Conservation (phyloP, 1,139 yeast species). For the Yamadazyma blattariae region DNA sequence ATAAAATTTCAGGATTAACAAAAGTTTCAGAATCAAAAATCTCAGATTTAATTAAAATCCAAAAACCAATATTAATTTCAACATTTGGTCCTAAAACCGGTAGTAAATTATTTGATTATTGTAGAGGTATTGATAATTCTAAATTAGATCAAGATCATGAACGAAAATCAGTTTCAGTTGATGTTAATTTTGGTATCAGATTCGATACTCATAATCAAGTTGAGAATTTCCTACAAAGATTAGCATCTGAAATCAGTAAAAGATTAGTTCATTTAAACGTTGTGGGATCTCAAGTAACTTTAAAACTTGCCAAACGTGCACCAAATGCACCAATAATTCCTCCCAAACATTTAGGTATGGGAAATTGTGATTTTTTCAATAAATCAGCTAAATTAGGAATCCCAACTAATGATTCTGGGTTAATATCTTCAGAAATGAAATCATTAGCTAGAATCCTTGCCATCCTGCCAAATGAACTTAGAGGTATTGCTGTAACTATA, state of each 20-base stretch:
- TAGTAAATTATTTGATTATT: slow-evolving; percentile 52
- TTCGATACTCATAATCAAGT: slow-evolving; percentile 60
- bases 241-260: slow-evolving; percentile 57
- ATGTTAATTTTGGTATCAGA: slow-evolving; percentile 88
- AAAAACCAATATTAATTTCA: slow-evolving; percentile 33
- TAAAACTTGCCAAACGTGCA: slow-evolving; percentile 66
- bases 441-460: slow-evolving; percentile 54
- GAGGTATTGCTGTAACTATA: slow-evolving; percentile 78
- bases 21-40: slow-evolving; percentile 13
- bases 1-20: slow-evolving; percentile 12
- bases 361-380: slow-evolving; percentile 64
- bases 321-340: slow-evolving; percentile 69
- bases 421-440: slow-evolving; percentile 60
- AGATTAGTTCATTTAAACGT: slow-evolving; percentile 49
- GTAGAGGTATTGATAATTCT: slow-evolving; percentile 67
- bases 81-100: slow-evolving; percentile 74
- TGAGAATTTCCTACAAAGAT: slow-evolving; percentile 56
- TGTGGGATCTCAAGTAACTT: slow-evolving; percentile 55
- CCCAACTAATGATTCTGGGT: slow-evolving; percentile 61
- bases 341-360: slow-evolving; percentile 81
- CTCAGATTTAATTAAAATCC: slow-evolving; percentile 35
- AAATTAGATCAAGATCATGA: slow-evolving; percentile 46
- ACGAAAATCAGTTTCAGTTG: slow-evolving; percentile 81
- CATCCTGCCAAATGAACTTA: slow-evolving; percentile 62
- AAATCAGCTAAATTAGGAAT: slow-evolving; percentile 62